Base-by-base conservation (phyloP, 768 basidiomycete genomes). In the Royoungia palumana region DNA sequence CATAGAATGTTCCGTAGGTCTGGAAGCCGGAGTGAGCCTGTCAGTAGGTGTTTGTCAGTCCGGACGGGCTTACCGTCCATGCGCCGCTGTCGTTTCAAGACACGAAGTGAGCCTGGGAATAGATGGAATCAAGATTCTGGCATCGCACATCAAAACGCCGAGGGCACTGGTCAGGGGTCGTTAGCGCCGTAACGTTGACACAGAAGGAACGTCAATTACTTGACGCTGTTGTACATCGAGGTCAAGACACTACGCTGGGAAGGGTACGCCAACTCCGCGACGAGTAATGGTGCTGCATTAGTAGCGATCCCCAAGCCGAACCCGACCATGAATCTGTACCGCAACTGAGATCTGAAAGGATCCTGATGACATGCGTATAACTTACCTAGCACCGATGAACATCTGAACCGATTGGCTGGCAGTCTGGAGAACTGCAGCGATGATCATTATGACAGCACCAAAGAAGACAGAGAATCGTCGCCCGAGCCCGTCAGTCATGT, bases 181-280 rank as follows among this genome's bases (percentile, higher is more conserved):
- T 28, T 28, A 12, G n/a, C 2, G 11, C 28, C 28, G 11, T 28
- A 28, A 28, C 11, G 28, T 12, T 12, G 2, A 13, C 13, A 13
- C 6, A 28, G 8, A 5, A 6, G 25, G 25, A 27, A 27, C 2
- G 2, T 28, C 13, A 28, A 10, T 12, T 28, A 76, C 76, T 75
- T 77, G 19, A 76, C 61, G 12, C 68, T 62, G 62, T 74, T 74
- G 58, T 73, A 76, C 25, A 70, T 57, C 13, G 74, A 72, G 11
- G 77, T 80, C 44, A 75, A 48, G 3, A 68, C 69, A 12, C 65
- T 73, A 35, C 76, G 75, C 54, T 79, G 73, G 9, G 73, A 70
- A 12, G 75, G 76, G 57, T 76, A 77, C 1, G 77, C 71, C 17
- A 80, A 57, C 64, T 81, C 78, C 34, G 76, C 73, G 49, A 79